Evolutionary conservation across 225 moss, liverwort and hornwort genomes (phyloP).

Genomic region (Polytrichum commune): DNA sequence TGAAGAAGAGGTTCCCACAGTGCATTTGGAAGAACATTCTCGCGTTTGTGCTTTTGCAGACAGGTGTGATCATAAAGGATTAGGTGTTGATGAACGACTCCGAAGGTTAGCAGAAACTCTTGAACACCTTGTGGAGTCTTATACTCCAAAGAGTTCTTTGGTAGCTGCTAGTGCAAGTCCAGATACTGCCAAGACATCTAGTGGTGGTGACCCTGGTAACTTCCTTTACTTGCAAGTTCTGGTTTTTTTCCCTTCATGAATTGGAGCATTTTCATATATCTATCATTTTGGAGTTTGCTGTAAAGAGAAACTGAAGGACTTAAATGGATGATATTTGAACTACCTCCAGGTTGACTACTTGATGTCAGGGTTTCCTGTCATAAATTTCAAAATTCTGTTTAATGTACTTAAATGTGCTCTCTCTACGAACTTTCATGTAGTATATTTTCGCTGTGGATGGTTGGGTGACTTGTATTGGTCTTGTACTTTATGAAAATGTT

Average conservation of each 20-base stretch:
- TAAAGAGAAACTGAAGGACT: too few relatives aligned
- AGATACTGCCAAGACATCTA: conserved; percentile 55
- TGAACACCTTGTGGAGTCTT: conserved; percentile 79
- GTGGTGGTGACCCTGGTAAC: conserved; percentile 49
- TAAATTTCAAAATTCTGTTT: too few relatives aligned
- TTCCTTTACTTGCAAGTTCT: neutral
- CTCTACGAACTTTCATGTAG: too few relatives aligned
- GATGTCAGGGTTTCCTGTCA: too few relatives aligned
- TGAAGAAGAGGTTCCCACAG: conserved; percentile 95
- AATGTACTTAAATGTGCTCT: too few relatives aligned
- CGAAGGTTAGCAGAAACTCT: conserved; percentile 74
- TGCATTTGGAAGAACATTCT: conserved; percentile 93
- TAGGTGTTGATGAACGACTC: conserved; percentile 85
- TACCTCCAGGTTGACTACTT: too few relatives aligned
- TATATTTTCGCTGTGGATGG: too few relatives aligned
- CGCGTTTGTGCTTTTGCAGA: conserved; percentile 96
- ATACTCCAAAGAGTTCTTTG: conserved; percentile 59
- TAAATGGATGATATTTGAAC: too few relatives aligned
- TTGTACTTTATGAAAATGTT: too few relatives aligned
- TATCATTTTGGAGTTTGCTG: too few relatives aligned
- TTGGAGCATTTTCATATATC: too few relatives aligned
- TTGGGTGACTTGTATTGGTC: too few relatives aligned
- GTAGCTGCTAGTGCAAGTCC: conserved; percentile 62
- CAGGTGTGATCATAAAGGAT: conserved; percentile 83
- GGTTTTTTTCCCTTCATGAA: neutral